Conservation (phyloP, 2,329 filamentous ascomycete species). For the Neopestalotiopsis sp. region DNA sequence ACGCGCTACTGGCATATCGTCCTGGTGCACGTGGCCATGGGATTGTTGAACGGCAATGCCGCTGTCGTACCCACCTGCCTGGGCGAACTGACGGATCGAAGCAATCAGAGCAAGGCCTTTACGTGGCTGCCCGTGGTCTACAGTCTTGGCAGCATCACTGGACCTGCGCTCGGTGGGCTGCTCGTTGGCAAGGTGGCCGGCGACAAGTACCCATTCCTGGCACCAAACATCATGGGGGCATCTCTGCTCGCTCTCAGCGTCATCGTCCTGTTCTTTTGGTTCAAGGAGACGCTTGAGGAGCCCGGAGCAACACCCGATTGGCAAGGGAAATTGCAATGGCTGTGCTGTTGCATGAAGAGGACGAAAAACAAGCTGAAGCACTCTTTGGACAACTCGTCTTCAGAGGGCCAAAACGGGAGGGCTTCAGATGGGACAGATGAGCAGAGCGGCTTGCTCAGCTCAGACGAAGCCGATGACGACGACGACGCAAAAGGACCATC, state of each 20-base stretch:
- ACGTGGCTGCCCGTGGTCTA: slow-evolving; percentile 97
- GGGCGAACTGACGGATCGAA: slow-evolving; percentile 92
- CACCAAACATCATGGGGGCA: slow-evolving; percentile 82
- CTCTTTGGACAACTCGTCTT: slow-evolving; percentile 32
- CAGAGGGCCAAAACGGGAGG: slow-evolving; percentile 26
- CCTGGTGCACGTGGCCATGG: slow-evolving; percentile 87
- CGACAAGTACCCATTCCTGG: slow-evolving; percentile 79
- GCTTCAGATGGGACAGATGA: slow-evolving; percentile 32
- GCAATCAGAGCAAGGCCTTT: slow-evolving; percentile 92
- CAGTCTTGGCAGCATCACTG: slow-evolving; percentile 90
- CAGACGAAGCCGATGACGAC: slow-evolving; percentile 44
- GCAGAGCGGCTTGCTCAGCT: slow-evolving; percentile 29
- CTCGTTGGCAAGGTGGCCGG: slow-evolving; percentile 69
- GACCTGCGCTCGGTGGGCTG: slow-evolving; percentile 87
- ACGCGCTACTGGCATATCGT: slow-evolving; percentile 83
- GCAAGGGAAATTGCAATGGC: slow-evolving; percentile 39
- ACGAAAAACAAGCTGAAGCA: slow-evolving; percentile 26
- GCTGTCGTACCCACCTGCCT: slow-evolving; percentile 92
- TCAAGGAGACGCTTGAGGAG: slow-evolving; percentile 83
- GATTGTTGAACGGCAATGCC: slow-evolving; percentile 91
- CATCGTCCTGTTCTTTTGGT: slow-evolving; percentile 75
- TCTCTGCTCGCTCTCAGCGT: slow-evolving; percentile 75
- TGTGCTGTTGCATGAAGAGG: slow-evolving; percentile 31
- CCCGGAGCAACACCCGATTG: slow-evolving; percentile 34
- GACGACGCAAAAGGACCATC: slow-evolving; percentile 46